Percentiles rank a stretch among this genome's conserved stretches.
phyloP scores from a whole-genome alignment of 148 eudicot species.

The Cornus florida region DNA sequence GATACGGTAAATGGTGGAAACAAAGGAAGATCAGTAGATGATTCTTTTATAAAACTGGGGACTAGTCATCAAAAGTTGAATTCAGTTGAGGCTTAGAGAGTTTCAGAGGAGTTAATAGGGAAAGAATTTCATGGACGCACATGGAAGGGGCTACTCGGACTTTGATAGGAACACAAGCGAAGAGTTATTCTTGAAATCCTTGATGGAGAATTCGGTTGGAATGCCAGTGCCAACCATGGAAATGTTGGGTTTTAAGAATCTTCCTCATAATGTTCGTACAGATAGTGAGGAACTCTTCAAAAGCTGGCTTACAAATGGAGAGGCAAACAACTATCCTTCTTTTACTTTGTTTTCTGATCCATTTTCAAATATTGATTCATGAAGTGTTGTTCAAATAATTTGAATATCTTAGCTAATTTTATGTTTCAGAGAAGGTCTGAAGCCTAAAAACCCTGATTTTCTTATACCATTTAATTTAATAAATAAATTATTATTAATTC shows the following conservation, averaged over 20 bases:
- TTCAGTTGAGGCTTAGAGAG: neutral
- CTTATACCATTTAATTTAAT: neutral
- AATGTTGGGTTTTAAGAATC: slow-evolving; percentile 51
- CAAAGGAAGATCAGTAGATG: slow-evolving; percentile 6
- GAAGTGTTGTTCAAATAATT: neutral
- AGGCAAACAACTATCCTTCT: slow-evolving; percentile 34
- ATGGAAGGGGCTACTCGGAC: slow-evolving; percentile 40
- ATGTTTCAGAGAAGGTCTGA: neutral
- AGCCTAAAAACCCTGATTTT: slow-evolving; percentile 2
- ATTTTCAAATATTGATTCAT: neutral
- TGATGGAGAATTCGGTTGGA: slow-evolving; percentile 49
- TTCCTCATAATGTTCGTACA: slow-evolving; percentile 30
- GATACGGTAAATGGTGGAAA: slow-evolving; percentile 10
- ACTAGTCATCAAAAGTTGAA: neutral
- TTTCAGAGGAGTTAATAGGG: slow-evolving; percentile 13
- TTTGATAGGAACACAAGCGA: slow-evolving; percentile 48
- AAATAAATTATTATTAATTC: neutral
- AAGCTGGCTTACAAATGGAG: slow-evolving; percentile 53
- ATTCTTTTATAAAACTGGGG: slow-evolving; percentile 9
- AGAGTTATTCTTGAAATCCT: slow-evolving; percentile 44
- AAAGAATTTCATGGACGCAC: slow-evolving; percentile 29
- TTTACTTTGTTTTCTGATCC: neutral
- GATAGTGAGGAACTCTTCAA: slow-evolving; percentile 63
- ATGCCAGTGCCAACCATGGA: slow-evolving; percentile 48
- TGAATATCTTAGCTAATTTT: neutral